Evolutionary conservation across 2,329 filamentous ascomycete species (phyloP).

Genomic region (Apiospora arundinis): DNA sequence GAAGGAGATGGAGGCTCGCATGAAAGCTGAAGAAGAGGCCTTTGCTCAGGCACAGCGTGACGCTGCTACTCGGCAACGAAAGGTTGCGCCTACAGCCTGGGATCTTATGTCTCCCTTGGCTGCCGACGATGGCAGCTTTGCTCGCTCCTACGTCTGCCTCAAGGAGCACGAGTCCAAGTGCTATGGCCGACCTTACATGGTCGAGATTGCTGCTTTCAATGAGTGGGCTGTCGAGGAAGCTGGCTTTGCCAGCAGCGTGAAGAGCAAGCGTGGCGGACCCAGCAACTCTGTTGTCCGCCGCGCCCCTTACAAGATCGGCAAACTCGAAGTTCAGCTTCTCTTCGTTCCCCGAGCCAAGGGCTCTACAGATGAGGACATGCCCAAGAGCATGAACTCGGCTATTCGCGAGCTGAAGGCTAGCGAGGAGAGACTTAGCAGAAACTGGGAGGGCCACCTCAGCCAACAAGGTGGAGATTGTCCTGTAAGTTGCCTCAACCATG

Average conservation of each 20-base stretch:
- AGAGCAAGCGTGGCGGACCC: constrained; percentile 79
- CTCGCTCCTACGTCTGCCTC: constrained; percentile 88
- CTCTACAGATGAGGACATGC: constrained; percentile 91
- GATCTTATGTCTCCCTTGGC: constrained; percentile 87
- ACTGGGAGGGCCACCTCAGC: constrained; percentile 88
- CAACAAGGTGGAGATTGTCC: constrained; percentile 98
- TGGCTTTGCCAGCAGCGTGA: constrained; percentile 80
- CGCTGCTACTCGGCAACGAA: constrained; percentile 66
- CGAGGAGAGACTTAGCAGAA: constrained; percentile 77
- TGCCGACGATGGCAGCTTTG: constrained; percentile 92
- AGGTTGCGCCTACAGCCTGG: constrained; percentile 75
- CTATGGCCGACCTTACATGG: constrained; percentile 85
- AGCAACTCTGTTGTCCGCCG: constrained; percentile 74
- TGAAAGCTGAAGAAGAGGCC: constrained; percentile 83
- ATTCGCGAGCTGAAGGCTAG: constrained; percentile 92
- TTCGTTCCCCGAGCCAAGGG: constrained; percentile 94
- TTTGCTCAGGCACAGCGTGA: constrained; percentile 69
- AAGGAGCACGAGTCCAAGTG: constrained; percentile 90
- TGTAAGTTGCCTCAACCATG: constrained; percentile 63
- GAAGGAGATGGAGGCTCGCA: constrained; percentile 87
- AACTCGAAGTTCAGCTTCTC: constrained; percentile 89
- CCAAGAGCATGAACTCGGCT: constrained; percentile 98
- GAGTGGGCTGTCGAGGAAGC: constrained; percentile 95
- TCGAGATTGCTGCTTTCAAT: constrained; percentile 95
- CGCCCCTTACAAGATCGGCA: constrained; percentile 96